Conservation (phyloP, 2,329 filamentous ascomycete genomes). For the Beauveria sp. region DNA sequence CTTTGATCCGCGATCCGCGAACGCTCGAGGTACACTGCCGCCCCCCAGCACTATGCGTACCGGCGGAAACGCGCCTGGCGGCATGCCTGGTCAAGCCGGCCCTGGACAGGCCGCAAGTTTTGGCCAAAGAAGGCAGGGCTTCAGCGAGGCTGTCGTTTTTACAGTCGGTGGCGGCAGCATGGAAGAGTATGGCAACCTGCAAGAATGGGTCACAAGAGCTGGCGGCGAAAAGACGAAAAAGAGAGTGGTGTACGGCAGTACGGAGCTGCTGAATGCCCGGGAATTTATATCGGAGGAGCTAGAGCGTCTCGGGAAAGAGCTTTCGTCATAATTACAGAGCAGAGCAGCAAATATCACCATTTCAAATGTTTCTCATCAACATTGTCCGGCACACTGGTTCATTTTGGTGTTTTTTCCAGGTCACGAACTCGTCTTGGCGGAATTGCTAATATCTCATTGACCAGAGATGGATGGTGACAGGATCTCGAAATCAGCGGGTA, state of each 20-base stretch:
- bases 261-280: conserved; percentile 65
- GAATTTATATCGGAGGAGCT: conserved; percentile 60
- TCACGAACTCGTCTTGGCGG: no score
- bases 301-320: conserved; percentile 54
- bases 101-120: conserved; percentile 74
- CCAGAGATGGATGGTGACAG: no score
- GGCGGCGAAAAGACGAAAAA: conserved; percentile 59
- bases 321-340: conserved; percentile 22
- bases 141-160: conserved; percentile 87
- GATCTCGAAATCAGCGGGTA: no score
- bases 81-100: conserved; percentile 41
- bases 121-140: conserved; percentile 82
- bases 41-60: conserved; percentile 58
- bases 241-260: conserved; percentile 90
- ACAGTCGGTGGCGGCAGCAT: conserved; percentile 94
- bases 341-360: background rate
- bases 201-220: conserved; percentile 87
- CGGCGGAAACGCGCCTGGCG: conserved; percentile 36
- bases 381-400: no score
- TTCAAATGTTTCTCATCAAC: background rate
- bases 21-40: conserved; percentile 85
- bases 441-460: no score
- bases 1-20: conserved; percentile 90
- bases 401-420: no score
- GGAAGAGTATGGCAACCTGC: conserved; percentile 96